Conservation (phyloP, 78 protist species). For the Monocercomonoides exilis region DNA sequence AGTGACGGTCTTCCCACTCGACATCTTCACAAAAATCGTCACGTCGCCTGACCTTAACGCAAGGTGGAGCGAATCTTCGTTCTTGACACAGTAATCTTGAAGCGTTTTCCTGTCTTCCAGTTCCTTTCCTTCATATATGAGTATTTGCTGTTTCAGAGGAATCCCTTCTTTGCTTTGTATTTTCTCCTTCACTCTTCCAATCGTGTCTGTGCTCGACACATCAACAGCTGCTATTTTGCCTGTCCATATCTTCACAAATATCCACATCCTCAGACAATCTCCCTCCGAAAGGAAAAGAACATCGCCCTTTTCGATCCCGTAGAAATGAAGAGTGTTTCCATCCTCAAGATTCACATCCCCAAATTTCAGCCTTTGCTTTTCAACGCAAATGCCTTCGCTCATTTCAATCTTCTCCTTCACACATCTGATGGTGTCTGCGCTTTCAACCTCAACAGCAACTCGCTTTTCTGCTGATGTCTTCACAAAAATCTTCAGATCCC, state of each 20-base stretch:
- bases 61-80: neutral
- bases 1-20: neutral
- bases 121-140: conserved; percentile 3
- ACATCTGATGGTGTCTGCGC: no score
- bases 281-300: no score
- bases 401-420: no score
- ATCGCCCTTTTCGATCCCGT: no score
- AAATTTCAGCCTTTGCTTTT: neutral
- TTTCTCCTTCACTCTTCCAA: neutral
- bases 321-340: neutral
- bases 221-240: neutral
- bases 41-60: neutral
- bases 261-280: no score
- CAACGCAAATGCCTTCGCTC: conserved; percentile 7
- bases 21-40: neutral
- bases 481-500: no score
- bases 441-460: no score
- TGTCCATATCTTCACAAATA: no score
- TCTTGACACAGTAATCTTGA: neutral
- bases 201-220: neutral
- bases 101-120: conserved; percentile 7
- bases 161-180: conserved; percentile 9
- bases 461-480: no score
- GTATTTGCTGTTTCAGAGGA: conserved; percentile 10
- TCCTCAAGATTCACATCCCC: neutral